Percentiles rank a stretch among this genome's conserved stretches.
Evolutionary conservation across 2,329 filamentous ascomycete species (phyloP).

Genomic region (Akanthomyces muscarius): DNA sequence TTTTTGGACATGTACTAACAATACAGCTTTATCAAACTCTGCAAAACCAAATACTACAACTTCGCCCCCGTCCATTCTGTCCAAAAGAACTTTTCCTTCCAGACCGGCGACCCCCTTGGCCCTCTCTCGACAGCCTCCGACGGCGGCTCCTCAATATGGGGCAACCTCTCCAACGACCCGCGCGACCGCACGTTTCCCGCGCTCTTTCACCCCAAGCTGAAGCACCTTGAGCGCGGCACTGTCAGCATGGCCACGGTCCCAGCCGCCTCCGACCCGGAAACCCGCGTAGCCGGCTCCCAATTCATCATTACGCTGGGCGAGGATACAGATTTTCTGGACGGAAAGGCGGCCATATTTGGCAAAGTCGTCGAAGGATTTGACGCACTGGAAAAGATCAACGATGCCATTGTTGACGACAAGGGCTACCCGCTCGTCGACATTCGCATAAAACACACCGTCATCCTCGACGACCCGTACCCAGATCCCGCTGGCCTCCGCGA

Average conservation of each 20-base stretch:
- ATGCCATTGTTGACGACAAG: constrained; percentile 78
- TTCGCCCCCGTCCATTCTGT: constrained; percentile 89
- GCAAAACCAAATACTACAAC: constrained; percentile 99
- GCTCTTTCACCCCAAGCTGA: constrained; percentile 81
- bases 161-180: constrained; percentile 62
- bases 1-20: constrained; percentile 32
- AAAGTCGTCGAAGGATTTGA: constrained; percentile 96
- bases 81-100: constrained; percentile 93
- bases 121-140: constrained; percentile 80
- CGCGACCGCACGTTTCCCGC: constrained; percentile 74
- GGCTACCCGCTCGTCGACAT: constrained; percentile 91
- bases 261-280: constrained; percentile 70
- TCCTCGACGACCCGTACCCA: constrained; percentile 87
- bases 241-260: constrained; percentile 97
- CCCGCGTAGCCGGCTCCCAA: constrained; percentile 80
- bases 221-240: constrained; percentile 83
- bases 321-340: constrained; percentile 84
- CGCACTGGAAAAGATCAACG: constrained; percentile 87
- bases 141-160: constrained; percentile 93
- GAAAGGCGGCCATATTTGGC: constrained; percentile 91
- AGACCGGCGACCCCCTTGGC: constrained; percentile 90
- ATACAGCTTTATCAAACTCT: constrained; percentile 86
- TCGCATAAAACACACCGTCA: constrained; percentile 84
- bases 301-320: constrained; percentile 91
- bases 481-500: constrained; percentile 75